Conservation (phyloP, 257 asterid species). For the Petunia axillaris region DNA sequence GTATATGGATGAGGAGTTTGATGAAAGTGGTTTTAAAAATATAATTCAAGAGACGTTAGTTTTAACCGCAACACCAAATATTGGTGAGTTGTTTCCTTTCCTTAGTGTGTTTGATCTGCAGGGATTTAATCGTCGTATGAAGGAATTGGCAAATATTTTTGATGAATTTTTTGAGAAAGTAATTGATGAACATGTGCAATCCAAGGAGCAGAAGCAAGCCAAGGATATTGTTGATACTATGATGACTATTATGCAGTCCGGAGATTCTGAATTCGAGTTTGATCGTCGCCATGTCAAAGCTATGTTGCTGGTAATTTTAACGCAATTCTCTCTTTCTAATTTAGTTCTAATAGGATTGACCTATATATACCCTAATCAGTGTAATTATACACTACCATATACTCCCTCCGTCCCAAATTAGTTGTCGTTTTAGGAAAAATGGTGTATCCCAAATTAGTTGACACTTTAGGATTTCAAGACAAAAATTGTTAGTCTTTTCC, state of each 20-base stretch:
- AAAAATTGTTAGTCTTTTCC: too few species aligned
- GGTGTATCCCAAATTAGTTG: too few species aligned
- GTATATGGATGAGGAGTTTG: too few species aligned
- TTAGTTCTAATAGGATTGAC: not conserved
- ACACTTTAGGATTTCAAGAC: too few species aligned
- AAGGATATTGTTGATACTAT: too few species aligned
- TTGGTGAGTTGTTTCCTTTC: slow-evolving; percentile 47
- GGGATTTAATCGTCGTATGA: slow-evolving; percentile 35
- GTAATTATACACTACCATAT: too few species aligned
- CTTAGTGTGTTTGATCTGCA: slow-evolving; percentile 44
- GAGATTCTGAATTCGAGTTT: slow-evolving; percentile 44
- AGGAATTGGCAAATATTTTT: slow-evolving; percentile 27
- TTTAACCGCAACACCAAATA: slow-evolving; percentile 10
- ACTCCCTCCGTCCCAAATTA: too few species aligned
- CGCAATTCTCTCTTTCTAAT: not conserved
- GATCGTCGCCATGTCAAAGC: slow-evolving; percentile 51
- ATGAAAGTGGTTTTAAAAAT: not conserved
- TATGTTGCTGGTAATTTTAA: slow-evolving; percentile 42
- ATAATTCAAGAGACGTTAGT: not conserved
- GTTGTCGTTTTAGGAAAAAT: too few species aligned
- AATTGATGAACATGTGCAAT: slow-evolving; percentile 44
- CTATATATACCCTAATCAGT: too few species aligned
- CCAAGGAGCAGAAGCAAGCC: slow-evolving; percentile 31
- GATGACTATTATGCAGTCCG: not conserved
- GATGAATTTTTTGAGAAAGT: slow-evolving; percentile 47